phyloP scores from a whole-genome alignment of 208 protist genomes.

The Leishmania turanica region DNA sequence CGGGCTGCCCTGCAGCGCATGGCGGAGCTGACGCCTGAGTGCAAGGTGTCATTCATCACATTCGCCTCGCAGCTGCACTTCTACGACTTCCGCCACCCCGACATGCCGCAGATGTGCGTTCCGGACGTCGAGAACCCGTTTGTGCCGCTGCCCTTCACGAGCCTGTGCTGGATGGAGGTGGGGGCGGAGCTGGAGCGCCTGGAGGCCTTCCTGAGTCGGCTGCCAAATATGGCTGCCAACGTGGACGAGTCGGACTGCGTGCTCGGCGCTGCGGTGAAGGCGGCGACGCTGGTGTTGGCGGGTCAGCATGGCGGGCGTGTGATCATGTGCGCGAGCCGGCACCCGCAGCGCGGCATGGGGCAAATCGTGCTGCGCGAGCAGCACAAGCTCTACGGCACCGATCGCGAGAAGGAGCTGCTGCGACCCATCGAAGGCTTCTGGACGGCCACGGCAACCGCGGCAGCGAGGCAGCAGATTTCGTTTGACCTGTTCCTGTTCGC shows the following conservation, averaged over 20 bases:
- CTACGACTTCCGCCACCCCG: conserved; percentile 81
- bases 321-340: conserved; percentile 60
- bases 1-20: conserved; percentile 68
- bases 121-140: conserved; percentile 89
- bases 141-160: conserved; percentile 90
- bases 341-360: conserved; percentile 71
- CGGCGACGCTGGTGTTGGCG: conserved; percentile 76
- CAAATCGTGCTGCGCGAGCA: conserved; percentile 77
- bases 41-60: conserved; percentile 88
- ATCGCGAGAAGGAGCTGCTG: conserved; percentile 87
- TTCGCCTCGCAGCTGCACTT: conserved; percentile 90
- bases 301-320: conserved; percentile 79
- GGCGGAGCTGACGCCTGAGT: conserved; percentile 66
- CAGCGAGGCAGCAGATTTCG: conserved; percentile 83
- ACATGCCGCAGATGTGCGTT: conserved; percentile 81
- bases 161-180: conserved; percentile 88
- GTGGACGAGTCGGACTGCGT: conserved; percentile 61
- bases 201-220: conserved; percentile 55
- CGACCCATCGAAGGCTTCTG: conserved; percentile 84
- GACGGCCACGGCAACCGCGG: conserved; percentile 66
- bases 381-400: conserved; percentile 81
- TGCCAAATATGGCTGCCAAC: conserved; percentile 46
- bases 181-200: conserved; percentile 68
- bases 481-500: conserved; percentile 92
- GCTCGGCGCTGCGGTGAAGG: conserved; percentile 82